Base-by-base conservation (phyloP, 208 protist genomes). In the Acanthamoeba healyi region DNA sequence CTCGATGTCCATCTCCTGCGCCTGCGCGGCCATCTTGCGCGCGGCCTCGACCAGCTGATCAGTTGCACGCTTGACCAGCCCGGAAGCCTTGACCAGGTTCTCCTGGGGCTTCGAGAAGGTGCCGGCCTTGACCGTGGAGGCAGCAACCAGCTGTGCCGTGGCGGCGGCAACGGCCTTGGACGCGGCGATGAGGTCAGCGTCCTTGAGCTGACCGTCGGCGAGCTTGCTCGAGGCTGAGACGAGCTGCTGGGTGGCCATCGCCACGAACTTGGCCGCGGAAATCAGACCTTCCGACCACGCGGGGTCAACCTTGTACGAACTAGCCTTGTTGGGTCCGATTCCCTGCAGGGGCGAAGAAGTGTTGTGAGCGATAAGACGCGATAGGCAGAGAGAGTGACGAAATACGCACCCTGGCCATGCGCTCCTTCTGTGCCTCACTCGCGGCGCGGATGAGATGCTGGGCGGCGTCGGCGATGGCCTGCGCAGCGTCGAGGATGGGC, bases 251-350 rank as follows among this genome's bases (percentile, higher is more conserved):
- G 49, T 82, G 42, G 49, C 42, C 12, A 22, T 67, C 17, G 46
- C 89, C 24, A 94, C 89, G 19, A n/a, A 58, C 42, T 94, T 32
- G 22, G 89, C 34, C 7, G 65, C 17, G 29, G 67, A 84, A 29
- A 94, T 94, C 29, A 94, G 56, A 24, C 89, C 89, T 42, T 94
- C 84, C 40, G 89, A 63, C 89, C 89, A 94, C 24, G 63, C 40
- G 1, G 89, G 89, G 42, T 94, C 89, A n/a, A n/a, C n/a, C n/a
- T n/a, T n/a, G n/a, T n/a, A n/a, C n/a, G n/a, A n/a, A n/a, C n/a
- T n/a, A n/a, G n/a, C n/a, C n/a, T n/a, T n/a, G n/a, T n/a, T n/a
- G n/a, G n/a, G n/a, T n/a, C n/a, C n/a, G n/a, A n/a, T n/a, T n/a
- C n/a, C n/a, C n/a, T n/a, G n/a, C n/a, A n/a, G n/a, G n/a, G n/a